A percentile compares a stretch with the other conserved stretches of the same genome.
phyloP scores from a whole-genome alignment of 805 yeast genomes.

The Candida verbasci region DNA sequence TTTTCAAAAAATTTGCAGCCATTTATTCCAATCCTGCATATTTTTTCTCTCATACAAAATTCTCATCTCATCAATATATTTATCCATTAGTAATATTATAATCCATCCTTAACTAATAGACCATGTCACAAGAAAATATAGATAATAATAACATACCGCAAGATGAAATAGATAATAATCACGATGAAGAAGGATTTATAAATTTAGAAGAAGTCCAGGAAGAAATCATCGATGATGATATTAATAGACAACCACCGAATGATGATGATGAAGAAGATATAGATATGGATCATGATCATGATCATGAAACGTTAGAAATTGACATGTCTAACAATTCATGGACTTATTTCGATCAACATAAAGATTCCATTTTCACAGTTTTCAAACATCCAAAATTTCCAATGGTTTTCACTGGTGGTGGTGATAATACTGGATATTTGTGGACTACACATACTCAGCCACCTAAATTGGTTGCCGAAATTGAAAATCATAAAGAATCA shows the following conservation, averaged over 20 bases:
- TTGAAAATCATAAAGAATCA: slow-evolving; percentile 82
- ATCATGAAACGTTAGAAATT: slow-evolving; percentile 56
- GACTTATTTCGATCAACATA: slow-evolving; percentile 84
- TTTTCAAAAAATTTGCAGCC: slow-evolving; percentile 3
- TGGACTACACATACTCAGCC: slow-evolving; percentile 93
- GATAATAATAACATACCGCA: not conserved
- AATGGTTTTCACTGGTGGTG: slow-evolving; percentile 89
- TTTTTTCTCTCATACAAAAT: not conserved
- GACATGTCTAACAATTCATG: slow-evolving; percentile 89
- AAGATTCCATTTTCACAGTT: slow-evolving; percentile 82
- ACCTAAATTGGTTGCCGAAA: slow-evolving; percentile 70
- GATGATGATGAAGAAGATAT: slow-evolving; percentile 29
- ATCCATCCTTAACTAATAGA: not conserved
- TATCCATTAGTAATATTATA: not conserved
- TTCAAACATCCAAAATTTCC: slow-evolving; percentile 83
- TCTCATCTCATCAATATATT: slow-evolving; percentile 4
- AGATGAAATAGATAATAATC: not conserved
- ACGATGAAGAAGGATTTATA: slow-evolving; percentile 21
- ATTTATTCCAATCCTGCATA: not conserved
- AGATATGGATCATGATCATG: slow-evolving; percentile 28
- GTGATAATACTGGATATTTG: slow-evolving; percentile 81
- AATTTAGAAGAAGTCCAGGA: slow-evolving; percentile 30
- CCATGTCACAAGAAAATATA: slow-evolving; percentile 1
- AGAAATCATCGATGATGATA: slow-evolving; percentile 26
- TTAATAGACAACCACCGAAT: slow-evolving; percentile 23